These are phyloP conservation scores for Prototheca wickerhamii DNA, from an alignment of 163 green algal species.

Conservation along the genomic window DNA sequence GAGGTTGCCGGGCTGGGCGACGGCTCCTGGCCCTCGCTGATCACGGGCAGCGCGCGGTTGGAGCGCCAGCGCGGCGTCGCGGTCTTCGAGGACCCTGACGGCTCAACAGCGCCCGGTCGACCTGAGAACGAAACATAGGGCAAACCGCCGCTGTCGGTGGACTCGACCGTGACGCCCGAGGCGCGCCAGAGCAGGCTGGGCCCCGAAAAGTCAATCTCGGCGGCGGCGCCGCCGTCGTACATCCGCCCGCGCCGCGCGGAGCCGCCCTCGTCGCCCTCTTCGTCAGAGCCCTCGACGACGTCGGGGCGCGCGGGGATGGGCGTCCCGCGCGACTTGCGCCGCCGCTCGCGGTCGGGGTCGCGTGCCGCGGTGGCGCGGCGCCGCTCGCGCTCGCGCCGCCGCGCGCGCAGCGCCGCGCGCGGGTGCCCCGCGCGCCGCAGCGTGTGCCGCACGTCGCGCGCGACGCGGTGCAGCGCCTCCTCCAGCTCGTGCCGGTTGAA, in stretches of 20 bases:
- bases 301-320: too few species aligned
- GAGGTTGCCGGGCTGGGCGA: not conserved
- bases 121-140: too few species aligned
- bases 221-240: not conserved
- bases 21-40: not conserved
- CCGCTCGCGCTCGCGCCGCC: too few species aligned
- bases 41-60: not conserved
- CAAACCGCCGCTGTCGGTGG: not conserved
- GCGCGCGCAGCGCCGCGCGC: not conserved
- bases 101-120: too few species aligned
- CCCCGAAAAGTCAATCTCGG: not conserved
- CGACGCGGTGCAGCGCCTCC: constrained; percentile 8
- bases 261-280: too few species aligned
- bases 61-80: too few species aligned
- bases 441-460: not conserved
- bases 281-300: too few species aligned
- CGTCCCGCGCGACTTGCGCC: too few species aligned
- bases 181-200: not conserved
- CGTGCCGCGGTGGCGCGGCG: too few species aligned
- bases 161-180: not conserved
- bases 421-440: not conserved
- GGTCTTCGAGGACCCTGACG: too few species aligned
- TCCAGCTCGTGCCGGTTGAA: constrained; percentile 17
- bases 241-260: not conserved
- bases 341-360: too few species aligned